phyloP scores from a whole-genome alignment of 768 basidiomycete genomes.

The Leccinum truebloodii region DNA sequence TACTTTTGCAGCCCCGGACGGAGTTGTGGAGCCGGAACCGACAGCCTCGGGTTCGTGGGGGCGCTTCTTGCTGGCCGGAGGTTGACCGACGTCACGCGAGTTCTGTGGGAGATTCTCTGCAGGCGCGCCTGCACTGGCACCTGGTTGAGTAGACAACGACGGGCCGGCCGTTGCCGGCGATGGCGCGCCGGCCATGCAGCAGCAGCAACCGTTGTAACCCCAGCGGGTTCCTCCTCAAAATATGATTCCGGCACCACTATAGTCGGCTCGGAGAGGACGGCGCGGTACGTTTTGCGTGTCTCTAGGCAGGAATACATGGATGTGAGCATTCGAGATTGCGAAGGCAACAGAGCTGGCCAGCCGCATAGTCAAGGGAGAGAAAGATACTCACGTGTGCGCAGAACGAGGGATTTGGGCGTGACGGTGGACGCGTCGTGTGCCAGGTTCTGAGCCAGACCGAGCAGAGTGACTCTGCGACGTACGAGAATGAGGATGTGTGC shows the following conservation, averaged over 20 bases:
- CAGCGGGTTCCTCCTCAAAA: background rate
- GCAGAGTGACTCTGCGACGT: conserved; percentile 56
- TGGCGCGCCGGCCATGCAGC: background rate
- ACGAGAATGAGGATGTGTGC: background rate
- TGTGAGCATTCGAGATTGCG: background rate
- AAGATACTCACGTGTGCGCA: conserved; percentile 68
- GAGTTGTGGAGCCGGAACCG: background rate
- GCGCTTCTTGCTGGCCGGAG: conserved; percentile 22
- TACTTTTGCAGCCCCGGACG: background rate
- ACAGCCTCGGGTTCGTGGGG: conserved; percentile 16
- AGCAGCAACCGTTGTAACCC: background rate
- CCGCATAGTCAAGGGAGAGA: background rate
- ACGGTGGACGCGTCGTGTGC: conserved; percentile 64
- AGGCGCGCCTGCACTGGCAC: background rate
- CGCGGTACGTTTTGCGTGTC: conserved; percentile 79
- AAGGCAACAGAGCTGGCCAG: background rate
- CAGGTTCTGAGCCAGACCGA: conserved; percentile 68
- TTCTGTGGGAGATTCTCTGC: background rate
- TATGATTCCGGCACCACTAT: conserved; percentile 49
- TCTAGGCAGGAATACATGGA: conserved; percentile 42
- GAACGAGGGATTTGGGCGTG: conserved; percentile 62
- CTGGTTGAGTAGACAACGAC: background rate
- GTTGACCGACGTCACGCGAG: background rate
- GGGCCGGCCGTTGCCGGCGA: background rate
- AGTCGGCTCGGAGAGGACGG: conserved; percentile 74